Evolutionary conservation across 2,329 filamentous ascomycete genomes (phyloP), one percentile per base, ranked within the genome.

Genomic region (Fusarium musae): DNA sequence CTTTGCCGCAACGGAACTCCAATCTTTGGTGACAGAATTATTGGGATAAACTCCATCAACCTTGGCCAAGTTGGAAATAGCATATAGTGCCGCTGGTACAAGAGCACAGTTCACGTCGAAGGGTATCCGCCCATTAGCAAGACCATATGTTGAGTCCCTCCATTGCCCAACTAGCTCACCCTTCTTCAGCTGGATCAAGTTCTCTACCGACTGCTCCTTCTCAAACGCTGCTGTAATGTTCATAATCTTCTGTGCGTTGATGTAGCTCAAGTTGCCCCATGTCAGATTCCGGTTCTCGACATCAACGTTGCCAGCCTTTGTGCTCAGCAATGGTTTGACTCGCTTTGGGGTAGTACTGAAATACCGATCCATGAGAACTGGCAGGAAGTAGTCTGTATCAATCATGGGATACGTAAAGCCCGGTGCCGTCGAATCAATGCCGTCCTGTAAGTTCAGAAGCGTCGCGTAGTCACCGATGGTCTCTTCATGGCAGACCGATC

Each of bases 61-160:
- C 0, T 79, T 78, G 5, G 88, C 82, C 4, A 92, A 80, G 1
- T 83, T 82, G 5, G 87, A 85, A 42, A 92, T 90, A 4, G 89
- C 85, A 16, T 87, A 84, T 0, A 92, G 83, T 4, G 88, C 89
- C 4, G 90, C 90, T 1, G 91, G 90, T 0, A 87, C 88, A 0
- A 92, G 82, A 2, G 88, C 90, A 1, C 88, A 88, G 74, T 92
- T 92, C 30, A 92, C 90, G 69, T 92, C 87, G 75, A 90, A 92
- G 0, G 90, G 90, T n/a, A 91, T 88, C 1, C 87, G 84, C 4
- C 89, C 90, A 39, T 89, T 89, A 3, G 88, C 90, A 19, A 92
- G 78, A 19, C 91, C 90, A 56, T 87, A 87, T 2, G 82, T 85
- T 21, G 87, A 90, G 70, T 92, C 90, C 53, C 90, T 84, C 90